A percentile compares a stretch with the other conserved stretches of the same genome.
Evolutionary conservation across 345 rosid species (phyloP).

Genomic region (Lepidium africanum): DNA sequence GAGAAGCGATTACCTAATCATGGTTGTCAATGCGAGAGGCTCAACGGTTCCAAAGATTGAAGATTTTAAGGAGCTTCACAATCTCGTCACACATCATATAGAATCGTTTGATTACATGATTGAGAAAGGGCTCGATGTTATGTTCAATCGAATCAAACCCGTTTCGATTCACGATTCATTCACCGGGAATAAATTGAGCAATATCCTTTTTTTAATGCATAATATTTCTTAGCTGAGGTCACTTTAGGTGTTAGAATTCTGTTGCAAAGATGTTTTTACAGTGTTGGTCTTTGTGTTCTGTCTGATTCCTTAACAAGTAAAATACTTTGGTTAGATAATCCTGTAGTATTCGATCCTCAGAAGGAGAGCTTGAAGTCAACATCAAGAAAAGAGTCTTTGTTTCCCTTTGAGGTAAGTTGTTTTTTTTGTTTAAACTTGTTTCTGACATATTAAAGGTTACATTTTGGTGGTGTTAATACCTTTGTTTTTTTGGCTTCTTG

Average conservation of each 20-base stretch:
- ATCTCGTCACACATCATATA: constrained; percentile 73
- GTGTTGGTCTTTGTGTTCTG: neutral
- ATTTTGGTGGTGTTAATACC: neutral
- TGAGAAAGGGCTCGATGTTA: constrained; percentile 62
- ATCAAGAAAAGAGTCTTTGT: constrained; percentile 32
- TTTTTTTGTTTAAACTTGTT: neutral
- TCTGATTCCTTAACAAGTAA: constrained; percentile 44
- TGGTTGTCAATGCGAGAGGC: constrained; percentile 5
- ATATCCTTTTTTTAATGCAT: constrained; percentile 53
- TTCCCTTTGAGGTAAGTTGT: constrained; percentile 67
- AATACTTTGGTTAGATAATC: constrained; percentile 56
- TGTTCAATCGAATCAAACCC: constrained; percentile 57
- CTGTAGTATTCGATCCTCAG: constrained; percentile 45
- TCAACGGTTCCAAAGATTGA: constrained; percentile 17
- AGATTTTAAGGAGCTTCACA: constrained; percentile 44
- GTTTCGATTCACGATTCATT: constrained; percentile 39
- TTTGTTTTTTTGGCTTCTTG: neutral
- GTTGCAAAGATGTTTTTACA: neutral
- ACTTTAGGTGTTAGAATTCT: neutral
- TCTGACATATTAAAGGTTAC: neutral
- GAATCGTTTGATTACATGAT: constrained; percentile 83
- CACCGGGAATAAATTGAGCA: constrained; percentile 39
- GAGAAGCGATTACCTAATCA: neutral
- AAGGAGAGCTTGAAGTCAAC: constrained; percentile 43
- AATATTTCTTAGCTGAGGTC: neutral